A percentile compares a stretch with the other conserved stretches of the same genome.
These are phyloP conservation scores for Colletotrichum sp. DNA, from an alignment of 2,329 filamentous ascomycete species.

Conservation along the genomic window DNA sequence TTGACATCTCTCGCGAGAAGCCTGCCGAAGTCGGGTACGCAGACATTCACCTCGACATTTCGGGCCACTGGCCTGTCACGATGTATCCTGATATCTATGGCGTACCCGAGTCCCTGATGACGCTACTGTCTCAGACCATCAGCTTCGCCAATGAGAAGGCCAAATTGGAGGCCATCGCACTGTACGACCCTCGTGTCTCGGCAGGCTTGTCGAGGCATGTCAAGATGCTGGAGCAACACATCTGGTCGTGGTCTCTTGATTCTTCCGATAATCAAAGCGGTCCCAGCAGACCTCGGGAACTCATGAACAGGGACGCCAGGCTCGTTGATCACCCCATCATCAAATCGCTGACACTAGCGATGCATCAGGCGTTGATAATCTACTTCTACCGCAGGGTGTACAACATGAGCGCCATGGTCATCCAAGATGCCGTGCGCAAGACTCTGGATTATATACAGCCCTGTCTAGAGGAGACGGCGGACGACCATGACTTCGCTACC, in stretches of 20 bases:
- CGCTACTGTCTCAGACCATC: slow-evolving; percentile 44
- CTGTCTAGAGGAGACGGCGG: slow-evolving; percentile 33
- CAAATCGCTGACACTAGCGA: slow-evolving; percentile 37
- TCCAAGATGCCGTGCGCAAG: slow-evolving; percentile 40
- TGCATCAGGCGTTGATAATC: slow-evolving; percentile 47
- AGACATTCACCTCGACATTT: slow-evolving; percentile 46
- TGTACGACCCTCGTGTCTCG: slow-evolving; percentile 26
- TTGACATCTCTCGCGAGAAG: slow-evolving; percentile 32
- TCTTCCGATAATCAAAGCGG: slow-evolving; percentile 8
- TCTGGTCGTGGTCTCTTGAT: slow-evolving; percentile 31
- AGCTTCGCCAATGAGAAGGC: slow-evolving; percentile 47
- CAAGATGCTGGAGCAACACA: slow-evolving; percentile 34
- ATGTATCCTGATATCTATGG: slow-evolving; percentile 51
- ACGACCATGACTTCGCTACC: slow-evolving; percentile 39
- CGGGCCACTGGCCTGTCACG: slow-evolving; percentile 42
- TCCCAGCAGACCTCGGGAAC: background rate
- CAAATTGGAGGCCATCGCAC: slow-evolving; percentile 26
- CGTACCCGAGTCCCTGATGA: slow-evolving; percentile 44
- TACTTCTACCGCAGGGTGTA: slow-evolving; percentile 51
- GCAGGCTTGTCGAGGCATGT: slow-evolving; percentile 30
- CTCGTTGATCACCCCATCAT: slow-evolving; percentile 23
- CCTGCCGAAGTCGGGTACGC: slow-evolving; percentile 45
- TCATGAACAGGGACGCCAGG: background rate
- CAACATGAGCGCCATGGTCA: slow-evolving; percentile 40
- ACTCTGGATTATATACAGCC: slow-evolving; percentile 40